Evolutionary conservation across 1,284 basidiomycete genomes (phyloP).

Genomic region (Malassezia caprae): DNA sequence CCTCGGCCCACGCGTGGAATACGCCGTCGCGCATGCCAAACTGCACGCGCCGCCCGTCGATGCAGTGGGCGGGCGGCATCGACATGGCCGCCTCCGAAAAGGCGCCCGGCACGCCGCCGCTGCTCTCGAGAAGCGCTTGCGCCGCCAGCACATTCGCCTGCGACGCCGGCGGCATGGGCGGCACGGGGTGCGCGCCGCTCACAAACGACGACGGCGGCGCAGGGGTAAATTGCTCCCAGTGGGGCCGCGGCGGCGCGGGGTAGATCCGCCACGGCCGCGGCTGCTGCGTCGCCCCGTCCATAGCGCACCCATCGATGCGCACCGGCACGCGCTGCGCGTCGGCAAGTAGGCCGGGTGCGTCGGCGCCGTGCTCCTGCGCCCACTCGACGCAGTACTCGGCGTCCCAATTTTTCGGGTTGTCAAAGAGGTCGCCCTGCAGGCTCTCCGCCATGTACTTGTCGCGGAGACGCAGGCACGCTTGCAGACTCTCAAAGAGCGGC

Average conservation of each 20-base stretch:
- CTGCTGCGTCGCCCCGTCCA: conserved; percentile 17
- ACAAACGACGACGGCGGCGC: conserved; percentile 42
- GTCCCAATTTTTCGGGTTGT: conserved; percentile 49
- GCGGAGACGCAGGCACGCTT: conserved; percentile 39
- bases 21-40: conserved; percentile 43
- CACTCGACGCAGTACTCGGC: conserved; percentile 38
- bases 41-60: conserved; percentile 20
- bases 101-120: conserved; percentile 42
- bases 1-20: conserved; percentile 32
- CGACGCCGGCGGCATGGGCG: conserved; percentile 39
- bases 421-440: conserved; percentile 38
- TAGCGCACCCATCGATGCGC: conserved; percentile 39
- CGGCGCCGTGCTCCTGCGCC: conserved; percentile 1
- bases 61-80: conserved; percentile 26
- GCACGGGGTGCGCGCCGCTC: conserved; percentile 31
- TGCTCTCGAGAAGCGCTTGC: conserved; percentile 39
- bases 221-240: conserved; percentile 47
- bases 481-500: conserved; percentile 34
- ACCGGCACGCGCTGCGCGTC: conserved; percentile 17
- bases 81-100: conserved; percentile 29
- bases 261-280: conserved; percentile 47
- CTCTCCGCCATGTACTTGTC: conserved; percentile 45
- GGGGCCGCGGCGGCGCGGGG: conserved; percentile 43
- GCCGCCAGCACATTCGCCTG: conserved; percentile 43
- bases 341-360: neutral